Base-by-base conservation (phyloP, 441 rosid species). In the Erodium moschatum region DNA sequence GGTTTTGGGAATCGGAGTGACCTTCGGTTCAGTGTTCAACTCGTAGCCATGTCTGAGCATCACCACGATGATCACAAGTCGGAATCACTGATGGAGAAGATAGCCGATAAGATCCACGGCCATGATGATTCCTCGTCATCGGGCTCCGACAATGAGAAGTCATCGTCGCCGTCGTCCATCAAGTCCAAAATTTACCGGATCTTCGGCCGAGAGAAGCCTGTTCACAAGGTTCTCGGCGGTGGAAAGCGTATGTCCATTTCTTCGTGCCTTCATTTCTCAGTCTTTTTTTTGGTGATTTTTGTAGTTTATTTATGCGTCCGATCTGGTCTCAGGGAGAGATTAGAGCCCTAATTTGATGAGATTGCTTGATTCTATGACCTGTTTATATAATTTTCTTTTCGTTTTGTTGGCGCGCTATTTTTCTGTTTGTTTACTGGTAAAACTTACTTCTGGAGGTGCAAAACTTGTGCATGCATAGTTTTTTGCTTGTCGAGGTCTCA, bases 221-320 rank as follows among this genome's bases (percentile, higher is more conserved):
- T 90, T 11, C 97, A 92, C 77, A 78, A 80, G 73, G 89, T 90
- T 66, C 74, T 92, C n/a, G 98, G 98, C 56, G 97, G 98, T 24
- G 87, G 92, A 67, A 87, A 84, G 77, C 88, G 92, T 87, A 81
- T 8, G 82, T 72, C 66, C 44, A 1, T 19, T 40, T 67, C 38
- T 21, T 67, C 62, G 24, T 56, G 6, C 61, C 52, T 9, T 66
- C 12, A 40, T 60, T 64, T 31, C 24, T 60, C 40, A 31, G 7
- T n/a, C n/a, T n/a, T n/a, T n/a, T 1, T 68, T 68, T 61, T 56
- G 46, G 6, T 0, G 5, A 44, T 42, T 38, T 60, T 8, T 5
- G 16, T 56, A 24, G 29, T 42, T 2, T 2, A 56, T 56, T 72
- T 40, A 0, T 66, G 35, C 18, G 31, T 9, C 46, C 10, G 71